A percentile compares a stretch with the other conserved stretches of the same genome.
Conservation (phyloP, 305 asterid species). For the Fraxinus floribunda region DNA sequence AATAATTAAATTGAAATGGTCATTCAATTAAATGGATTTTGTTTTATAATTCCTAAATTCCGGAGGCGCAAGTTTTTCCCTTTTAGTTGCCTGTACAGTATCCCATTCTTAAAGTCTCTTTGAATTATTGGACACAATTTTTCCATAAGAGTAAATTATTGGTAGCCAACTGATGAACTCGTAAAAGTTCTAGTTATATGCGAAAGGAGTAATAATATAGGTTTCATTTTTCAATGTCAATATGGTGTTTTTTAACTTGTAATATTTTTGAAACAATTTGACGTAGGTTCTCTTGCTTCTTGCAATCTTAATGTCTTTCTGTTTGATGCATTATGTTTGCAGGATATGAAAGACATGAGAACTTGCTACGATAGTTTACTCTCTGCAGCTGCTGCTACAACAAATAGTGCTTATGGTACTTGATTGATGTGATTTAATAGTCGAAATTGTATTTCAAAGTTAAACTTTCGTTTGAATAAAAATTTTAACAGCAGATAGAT, state of each 20-base stretch:
- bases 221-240: neutral
- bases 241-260: neutral
- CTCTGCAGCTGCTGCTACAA: conserved; percentile 96
- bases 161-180: conserved; percentile 2
- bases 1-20: neutral
- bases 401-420: conserved; percentile 93
- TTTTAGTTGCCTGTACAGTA: neutral
- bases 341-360: conserved; percentile 98
- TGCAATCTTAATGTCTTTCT: conserved; percentile 13
- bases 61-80: neutral
- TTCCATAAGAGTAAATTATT: neutral
- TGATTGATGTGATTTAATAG: conserved; percentile 18
- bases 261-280: neutral
- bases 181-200: neutral
- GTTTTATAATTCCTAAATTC: neutral
- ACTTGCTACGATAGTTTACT: conserved; percentile 84
- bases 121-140: conserved; percentile 8
- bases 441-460: conserved; percentile 9
- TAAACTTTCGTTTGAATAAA: conserved; percentile 7
- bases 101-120: neutral
- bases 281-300: conserved; percentile 51
- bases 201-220: neutral
- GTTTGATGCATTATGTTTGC: conserved; percentile 29
- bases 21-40: conserved; percentile 1
- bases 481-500: neutral